These are phyloP conservation scores for Phytophthora chlamydospora DNA, from an alignment of 352 stramenopile species.

Conservation along the genomic window DNA sequence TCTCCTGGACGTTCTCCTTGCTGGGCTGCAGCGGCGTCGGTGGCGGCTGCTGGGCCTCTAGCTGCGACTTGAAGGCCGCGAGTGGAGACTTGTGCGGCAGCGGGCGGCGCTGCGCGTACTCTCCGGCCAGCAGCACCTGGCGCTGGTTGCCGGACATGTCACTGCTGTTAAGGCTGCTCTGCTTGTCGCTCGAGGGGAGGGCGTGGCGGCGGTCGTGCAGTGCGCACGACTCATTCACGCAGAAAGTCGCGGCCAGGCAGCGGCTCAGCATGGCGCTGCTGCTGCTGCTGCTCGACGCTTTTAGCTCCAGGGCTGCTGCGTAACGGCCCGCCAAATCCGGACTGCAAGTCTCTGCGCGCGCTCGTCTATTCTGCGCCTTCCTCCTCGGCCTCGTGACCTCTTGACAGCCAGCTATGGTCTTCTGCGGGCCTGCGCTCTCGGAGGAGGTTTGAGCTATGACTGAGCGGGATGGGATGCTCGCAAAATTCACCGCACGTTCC, in stretches of 20 bases:
- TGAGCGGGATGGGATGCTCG: too few species aligned
- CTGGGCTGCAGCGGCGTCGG: constrained; percentile 6
- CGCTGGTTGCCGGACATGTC: constrained; percentile 36
- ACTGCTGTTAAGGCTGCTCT: constrained; percentile 4
- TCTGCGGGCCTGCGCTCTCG: too few species aligned
- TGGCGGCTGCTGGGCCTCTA: constrained; percentile 24
- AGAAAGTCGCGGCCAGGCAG: constrained; percentile 39
- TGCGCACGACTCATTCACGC: constrained; percentile 35
- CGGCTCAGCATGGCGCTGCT: constrained; percentile 34
- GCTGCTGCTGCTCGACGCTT: constrained; percentile 19
- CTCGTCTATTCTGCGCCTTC: constrained; percentile 7
- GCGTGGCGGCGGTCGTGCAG: constrained; percentile 30
- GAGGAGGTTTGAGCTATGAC: too few species aligned
- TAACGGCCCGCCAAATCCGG: constrained; percentile 38
- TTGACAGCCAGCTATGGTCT: not conserved
- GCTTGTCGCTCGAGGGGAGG: constrained; percentile 19
- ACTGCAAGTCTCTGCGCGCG: constrained; percentile 18
- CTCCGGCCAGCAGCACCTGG: constrained; percentile 41
- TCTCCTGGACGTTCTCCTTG: constrained; percentile 15
- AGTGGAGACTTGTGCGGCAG: constrained; percentile 28
- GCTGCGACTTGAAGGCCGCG: constrained; percentile 33
- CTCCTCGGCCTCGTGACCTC: not conserved
- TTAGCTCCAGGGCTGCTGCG: constrained; percentile 34
- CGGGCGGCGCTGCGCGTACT: constrained; percentile 39
- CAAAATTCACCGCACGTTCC: too few species aligned